A percentile compares a stretch with the other conserved stretches of the same genome.
Conservation (phyloP, 768 basidiomycete genomes). For the Suillus americanus region DNA sequence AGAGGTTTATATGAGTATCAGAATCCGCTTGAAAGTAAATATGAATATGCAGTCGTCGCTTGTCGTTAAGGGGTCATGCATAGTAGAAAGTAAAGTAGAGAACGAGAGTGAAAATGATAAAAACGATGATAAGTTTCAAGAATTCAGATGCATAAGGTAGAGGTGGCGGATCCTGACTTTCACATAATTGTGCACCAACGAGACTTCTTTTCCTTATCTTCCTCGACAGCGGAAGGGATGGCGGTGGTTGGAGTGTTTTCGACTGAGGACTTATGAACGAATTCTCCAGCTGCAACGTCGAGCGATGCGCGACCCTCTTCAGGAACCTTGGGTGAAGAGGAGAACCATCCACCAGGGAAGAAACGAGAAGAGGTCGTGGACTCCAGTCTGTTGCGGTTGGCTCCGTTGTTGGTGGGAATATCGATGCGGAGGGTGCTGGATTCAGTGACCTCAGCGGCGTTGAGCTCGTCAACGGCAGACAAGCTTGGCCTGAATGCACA, state of each 20-base stretch:
- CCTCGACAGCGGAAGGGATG: constrained; percentile 12
- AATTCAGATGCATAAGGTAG: constrained; percentile 14
- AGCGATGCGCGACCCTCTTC: constrained; percentile 46
- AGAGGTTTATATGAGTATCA: constrained; percentile 1
- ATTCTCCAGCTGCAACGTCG: constrained; percentile 52
- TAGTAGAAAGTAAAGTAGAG: neutral
- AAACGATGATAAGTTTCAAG: constrained; percentile 3
- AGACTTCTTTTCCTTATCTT: constrained; percentile 15
- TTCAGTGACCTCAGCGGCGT: neutral
- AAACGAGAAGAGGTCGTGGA: constrained; percentile 56
- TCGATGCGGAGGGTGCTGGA: constrained; percentile 13
- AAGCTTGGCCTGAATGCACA: constrained; percentile 5
- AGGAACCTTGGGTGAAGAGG: constrained; percentile 36
- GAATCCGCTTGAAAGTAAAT: constrained; percentile 6
- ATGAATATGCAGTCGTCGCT: constrained; percentile 7
- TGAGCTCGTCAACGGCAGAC: constrained; percentile 10
- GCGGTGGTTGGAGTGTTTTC: constrained; percentile 9
- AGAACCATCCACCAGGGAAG: constrained; percentile 57
- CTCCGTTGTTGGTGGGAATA: constrained; percentile 14
- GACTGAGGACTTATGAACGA: constrained; percentile 20
- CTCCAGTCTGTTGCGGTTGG: constrained; percentile 40
- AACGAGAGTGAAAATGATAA: constrained; percentile 2
- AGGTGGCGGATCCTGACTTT: neutral
- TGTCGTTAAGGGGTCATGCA: constrained; percentile 3
- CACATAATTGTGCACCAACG: constrained; percentile 20